Evolutionary conservation across 306 rosid genomes (phyloP), one percentile per base, ranked within the genome.

Genomic region (Vachellia pachyceras): DNA sequence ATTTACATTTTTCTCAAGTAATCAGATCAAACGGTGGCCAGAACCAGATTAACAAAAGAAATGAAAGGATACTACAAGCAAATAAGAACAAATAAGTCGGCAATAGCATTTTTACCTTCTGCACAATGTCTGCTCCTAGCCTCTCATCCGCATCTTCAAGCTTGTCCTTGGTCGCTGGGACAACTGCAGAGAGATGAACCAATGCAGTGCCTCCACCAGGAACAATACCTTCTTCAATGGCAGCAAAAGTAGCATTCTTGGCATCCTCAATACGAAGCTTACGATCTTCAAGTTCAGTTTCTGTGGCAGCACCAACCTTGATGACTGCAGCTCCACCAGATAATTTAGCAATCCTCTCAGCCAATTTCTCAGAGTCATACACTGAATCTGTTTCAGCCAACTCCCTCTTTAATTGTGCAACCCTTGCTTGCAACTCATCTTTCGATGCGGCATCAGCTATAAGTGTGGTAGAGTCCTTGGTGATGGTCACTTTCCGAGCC

Each of bases 241-340:
- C 99, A 41, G 99, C 99, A 76, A 96, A 96, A 69, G 99, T 96
- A 41, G 99, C 99, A 85, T 96, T 96, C 90, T 96, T 96, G 65
- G 99, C 99, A 92, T 96, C 99, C 84, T 96, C 99, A 74, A 96
- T 96, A 23, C 99, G 92, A 9, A 96, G 99, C 81, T 96, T 93
- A 6, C 99, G 92, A 47, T 96, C 99, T 90, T 96, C 99, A 15
- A 96, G 98, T 79, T 96, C 99, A 4, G 97, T 92, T 85, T 96
- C 99, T 5, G 99, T 96, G 33, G 99, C 99, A 84, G 99, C 99
- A 52, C 99, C 99, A 15, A 92, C 99, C 90, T 96, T 96, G 76
- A 96, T 88, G 69, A 96, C 98, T 23, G 99, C 99, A 82, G 93
- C 97, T 35, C 99, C 99, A 22, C 99, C 99, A 42, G 99, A 96